Evolutionary conservation across 176 grass and related monocot genomes (phyloP).

Genomic region (Phragmites australis): DNA sequence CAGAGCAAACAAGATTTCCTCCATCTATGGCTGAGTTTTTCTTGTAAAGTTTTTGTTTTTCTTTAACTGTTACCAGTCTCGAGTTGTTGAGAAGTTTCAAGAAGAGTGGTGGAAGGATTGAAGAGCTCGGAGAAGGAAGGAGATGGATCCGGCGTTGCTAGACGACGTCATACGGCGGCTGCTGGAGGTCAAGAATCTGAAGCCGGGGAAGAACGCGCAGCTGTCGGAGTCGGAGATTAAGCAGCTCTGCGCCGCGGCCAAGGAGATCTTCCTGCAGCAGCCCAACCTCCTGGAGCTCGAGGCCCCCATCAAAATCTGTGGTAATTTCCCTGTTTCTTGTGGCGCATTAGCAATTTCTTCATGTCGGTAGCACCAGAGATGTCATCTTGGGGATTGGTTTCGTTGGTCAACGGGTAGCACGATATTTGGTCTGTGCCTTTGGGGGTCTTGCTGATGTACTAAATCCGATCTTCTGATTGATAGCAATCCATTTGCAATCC

Average conservation of each 20-base stretch:
- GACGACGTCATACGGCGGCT: constrained; percentile 65
- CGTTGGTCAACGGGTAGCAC: constrained; percentile 53
- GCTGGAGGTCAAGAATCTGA: constrained; percentile 56
- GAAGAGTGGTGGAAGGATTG: not conserved
- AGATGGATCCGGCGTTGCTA: constrained; percentile 66
- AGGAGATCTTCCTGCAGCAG: constrained; percentile 70
- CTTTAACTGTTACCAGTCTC: constrained; percentile 31
- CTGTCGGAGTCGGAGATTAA: constrained; percentile 73
- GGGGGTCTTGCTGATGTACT: constrained; percentile 10
- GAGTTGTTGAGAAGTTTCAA: constrained; percentile 43
- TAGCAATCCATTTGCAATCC: not conserved
- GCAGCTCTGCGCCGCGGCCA: constrained; percentile 66
- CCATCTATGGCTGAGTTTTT: constrained; percentile 27
- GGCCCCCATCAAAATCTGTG: constrained; percentile 84
- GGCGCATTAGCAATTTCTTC: not conserved
- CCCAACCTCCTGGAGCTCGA: constrained; percentile 80
- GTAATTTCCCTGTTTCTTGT: constrained; percentile 34
- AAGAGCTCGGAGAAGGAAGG: constrained; percentile 26
- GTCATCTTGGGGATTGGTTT: constrained; percentile 37
- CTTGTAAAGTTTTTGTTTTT: not conserved
- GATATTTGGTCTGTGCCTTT: constrained; percentile 2
- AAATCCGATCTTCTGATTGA: constrained; percentile 34
- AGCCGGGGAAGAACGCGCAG: constrained; percentile 63
- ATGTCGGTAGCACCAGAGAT: constrained; percentile 12
- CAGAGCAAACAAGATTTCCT: constrained; percentile 19